phyloP scores from a whole-genome alignment of 768 basidiomycete genomes.

The Cystobasidium tubakii region DNA sequence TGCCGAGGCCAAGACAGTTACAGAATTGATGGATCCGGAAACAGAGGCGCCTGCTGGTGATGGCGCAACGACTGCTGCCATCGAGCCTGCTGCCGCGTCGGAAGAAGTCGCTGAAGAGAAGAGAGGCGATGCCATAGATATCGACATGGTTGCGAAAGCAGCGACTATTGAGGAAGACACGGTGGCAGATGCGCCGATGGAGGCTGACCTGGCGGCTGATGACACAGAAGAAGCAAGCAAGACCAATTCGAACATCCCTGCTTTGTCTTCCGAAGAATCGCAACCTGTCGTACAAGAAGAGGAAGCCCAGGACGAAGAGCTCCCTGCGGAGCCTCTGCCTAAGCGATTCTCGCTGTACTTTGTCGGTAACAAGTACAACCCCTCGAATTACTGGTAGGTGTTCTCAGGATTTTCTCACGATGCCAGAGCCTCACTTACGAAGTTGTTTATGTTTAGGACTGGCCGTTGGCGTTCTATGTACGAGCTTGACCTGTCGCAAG shows the following conservation, averaged over 20 bases:
- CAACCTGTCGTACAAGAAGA: background rate
- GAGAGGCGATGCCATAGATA: constrained; percentile 41
- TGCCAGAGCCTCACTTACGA: background rate
- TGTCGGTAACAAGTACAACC: constrained; percentile 95
- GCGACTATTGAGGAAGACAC: constrained; percentile 36
- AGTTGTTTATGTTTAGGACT: constrained; percentile 58
- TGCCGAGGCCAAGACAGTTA: background rate
- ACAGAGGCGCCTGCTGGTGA: background rate
- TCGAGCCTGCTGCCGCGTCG: background rate
- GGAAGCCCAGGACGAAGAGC: background rate
- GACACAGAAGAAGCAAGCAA: background rate
- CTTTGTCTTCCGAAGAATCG: background rate
- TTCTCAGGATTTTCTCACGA: background rate
- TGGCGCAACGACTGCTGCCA: constrained; percentile 34
- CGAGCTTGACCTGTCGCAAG: constrained; percentile 61
- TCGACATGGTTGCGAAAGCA: constrained; percentile 37
- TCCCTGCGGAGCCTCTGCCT: constrained; percentile 36
- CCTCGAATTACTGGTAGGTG: constrained; percentile 77
- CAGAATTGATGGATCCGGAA: background rate
- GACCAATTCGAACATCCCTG: background rate
- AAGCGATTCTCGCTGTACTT: constrained; percentile 64
- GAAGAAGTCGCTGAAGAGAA: constrained; percentile 38
- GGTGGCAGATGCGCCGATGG: constrained; percentile 34
- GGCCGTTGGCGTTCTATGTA: constrained; percentile 93
- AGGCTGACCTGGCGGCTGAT: background rate